Evolutionary conservation across 2,329 filamentous ascomycete genomes (phyloP).

Genomic region (Aureobasidium sp.): DNA sequence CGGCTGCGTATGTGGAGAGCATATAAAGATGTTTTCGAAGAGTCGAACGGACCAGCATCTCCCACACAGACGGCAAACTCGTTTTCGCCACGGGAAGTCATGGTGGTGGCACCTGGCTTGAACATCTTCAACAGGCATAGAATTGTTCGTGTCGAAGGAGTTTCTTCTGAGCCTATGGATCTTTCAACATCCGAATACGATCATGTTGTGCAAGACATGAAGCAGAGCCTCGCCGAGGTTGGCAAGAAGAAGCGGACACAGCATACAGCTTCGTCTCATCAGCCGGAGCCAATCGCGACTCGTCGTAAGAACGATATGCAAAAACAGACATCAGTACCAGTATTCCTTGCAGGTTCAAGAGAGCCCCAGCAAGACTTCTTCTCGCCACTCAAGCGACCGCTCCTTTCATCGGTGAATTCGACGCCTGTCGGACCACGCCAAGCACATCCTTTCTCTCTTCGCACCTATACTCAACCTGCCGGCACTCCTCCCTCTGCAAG

Average conservation of each 20-base stretch:
- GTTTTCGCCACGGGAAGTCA: not conserved
- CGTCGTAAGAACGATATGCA: not conserved
- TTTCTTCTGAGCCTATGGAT: conserved; percentile 18
- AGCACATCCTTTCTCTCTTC: not conserved
- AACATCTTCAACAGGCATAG: conserved; percentile 12
- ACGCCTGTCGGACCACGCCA: not conserved
- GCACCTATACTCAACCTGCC: conserved; percentile 1
- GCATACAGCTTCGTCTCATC: not conserved
- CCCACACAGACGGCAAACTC: not conserved
- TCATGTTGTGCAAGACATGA: conserved; percentile 30
- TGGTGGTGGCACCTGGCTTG: not conserved
- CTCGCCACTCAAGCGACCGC: conserved; percentile 26
- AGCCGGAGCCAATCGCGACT: not conserved
- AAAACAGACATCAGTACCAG: not conserved
- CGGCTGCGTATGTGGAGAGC: conserved; percentile 67
- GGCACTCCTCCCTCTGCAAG: not conserved
- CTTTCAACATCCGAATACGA: conserved; percentile 22
- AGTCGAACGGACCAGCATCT: not conserved
- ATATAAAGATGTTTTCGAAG: conserved; percentile 29
- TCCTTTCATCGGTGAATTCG: not conserved
- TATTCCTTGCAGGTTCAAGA: not conserved
- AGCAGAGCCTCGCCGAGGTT: conserved; percentile 24
- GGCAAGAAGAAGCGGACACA: not conserved
- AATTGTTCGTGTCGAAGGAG: not conserved
- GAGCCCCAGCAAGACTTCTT: conserved; percentile 29